phyloP scores from a whole-genome alignment of 2,329 filamentous ascomycete species.

The Fusarium begoniae region DNA sequence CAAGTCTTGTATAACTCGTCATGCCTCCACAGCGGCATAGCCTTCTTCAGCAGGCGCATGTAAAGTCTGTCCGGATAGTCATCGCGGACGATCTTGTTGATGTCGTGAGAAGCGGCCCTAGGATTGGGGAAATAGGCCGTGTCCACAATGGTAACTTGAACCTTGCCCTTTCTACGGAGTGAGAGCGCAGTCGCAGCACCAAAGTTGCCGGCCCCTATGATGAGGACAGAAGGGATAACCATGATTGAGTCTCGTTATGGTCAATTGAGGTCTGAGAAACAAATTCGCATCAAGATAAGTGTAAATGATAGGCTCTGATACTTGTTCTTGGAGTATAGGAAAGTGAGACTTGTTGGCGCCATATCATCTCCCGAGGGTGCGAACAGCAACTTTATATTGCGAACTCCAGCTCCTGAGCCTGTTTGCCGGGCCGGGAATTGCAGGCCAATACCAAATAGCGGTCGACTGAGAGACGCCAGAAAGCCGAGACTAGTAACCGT shows the following conservation, averaged over 20 bases:
- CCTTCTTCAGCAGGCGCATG: slow-evolving; percentile 52
- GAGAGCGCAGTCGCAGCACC: slow-evolving; percentile 54
- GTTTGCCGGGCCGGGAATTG: slow-evolving; percentile 34
- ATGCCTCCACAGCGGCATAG: slow-evolving; percentile 52
- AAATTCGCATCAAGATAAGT: slow-evolving; percentile 6
- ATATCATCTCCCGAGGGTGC: slow-evolving; percentile 13
- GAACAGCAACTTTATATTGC: slow-evolving; percentile 39
- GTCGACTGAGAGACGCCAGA: slow-evolving; percentile 38
- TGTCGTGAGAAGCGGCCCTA: slow-evolving; percentile 57
- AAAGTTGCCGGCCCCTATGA: slow-evolving; percentile 56
- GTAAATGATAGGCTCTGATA: not conserved
- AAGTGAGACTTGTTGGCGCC: slow-evolving; percentile 30
- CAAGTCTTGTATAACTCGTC: slow-evolving; percentile 61
- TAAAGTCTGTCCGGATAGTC: slow-evolving; percentile 54
- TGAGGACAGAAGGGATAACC: slow-evolving; percentile 44
- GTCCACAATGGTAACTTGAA: slow-evolving; percentile 50
- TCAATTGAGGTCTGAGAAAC: slow-evolving; percentile 12
- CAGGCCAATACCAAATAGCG: slow-evolving; percentile 34
- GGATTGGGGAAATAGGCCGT: slow-evolving; percentile 49
- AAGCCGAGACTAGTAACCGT: slow-evolving; percentile 31
- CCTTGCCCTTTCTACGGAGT: slow-evolving; percentile 42
- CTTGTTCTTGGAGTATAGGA: slow-evolving; percentile 20
- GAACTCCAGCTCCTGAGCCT: slow-evolving; percentile 16
- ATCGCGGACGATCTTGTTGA: slow-evolving; percentile 56
- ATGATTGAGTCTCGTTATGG: slow-evolving; percentile 16